These are phyloP conservation scores for Pythium phragmiticola DNA, from an alignment of 352 stramenopile species.

Conservation along the genomic window DNA sequence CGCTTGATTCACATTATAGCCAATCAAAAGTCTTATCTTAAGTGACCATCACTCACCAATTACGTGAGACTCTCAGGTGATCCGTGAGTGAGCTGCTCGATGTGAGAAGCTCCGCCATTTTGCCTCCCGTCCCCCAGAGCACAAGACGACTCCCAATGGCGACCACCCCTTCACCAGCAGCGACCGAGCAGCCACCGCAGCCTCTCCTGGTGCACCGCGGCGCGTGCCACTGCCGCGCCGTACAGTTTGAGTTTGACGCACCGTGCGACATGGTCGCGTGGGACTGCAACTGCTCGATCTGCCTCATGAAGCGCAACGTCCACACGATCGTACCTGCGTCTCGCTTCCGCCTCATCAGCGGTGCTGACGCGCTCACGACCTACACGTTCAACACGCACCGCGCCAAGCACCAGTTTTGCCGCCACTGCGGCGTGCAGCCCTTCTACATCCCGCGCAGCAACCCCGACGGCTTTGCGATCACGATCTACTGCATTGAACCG, in stretches of 20 bases:
- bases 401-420: conserved; percentile 83
- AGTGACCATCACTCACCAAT: conserved; percentile 17
- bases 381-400: conserved; percentile 85
- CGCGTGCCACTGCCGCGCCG: conserved; percentile 66
- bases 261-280: conserved; percentile 50
- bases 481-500: conserved; percentile 61
- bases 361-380: conserved; percentile 48
- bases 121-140: background rate
- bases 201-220: conserved; percentile 42
- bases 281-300: conserved; percentile 87
- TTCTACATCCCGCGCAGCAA: conserved; percentile 87
- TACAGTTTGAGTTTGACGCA: conserved; percentile 72
- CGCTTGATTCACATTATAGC: no score
- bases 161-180: background rate
- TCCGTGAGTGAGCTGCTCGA: background rate
- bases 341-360: conserved; percentile 52
- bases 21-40: no score
- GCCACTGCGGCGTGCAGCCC: conserved; percentile 65
- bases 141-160: background rate
- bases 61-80: background rate
- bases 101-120: background rate
- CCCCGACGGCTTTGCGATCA: conserved; percentile 74
- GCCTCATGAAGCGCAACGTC: conserved; percentile 74
- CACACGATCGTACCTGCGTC: conserved; percentile 64
- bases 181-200: background rate